These are phyloP conservation scores for Pichia scutulata DNA, from an alignment of 805 yeast species.

Conservation along the genomic window DNA sequence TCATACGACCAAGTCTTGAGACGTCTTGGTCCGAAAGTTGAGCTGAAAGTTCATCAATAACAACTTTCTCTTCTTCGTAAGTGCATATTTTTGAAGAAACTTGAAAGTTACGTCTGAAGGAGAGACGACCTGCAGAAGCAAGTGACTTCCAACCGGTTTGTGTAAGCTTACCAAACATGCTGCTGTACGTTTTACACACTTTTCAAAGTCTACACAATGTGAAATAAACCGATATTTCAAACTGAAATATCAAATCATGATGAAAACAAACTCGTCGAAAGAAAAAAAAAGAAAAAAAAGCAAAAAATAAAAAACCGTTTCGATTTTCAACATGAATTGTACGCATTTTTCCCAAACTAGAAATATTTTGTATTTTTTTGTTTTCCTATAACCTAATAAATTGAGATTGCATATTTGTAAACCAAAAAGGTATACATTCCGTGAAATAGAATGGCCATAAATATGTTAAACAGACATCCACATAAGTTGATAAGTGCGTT, in stretches of 20 bases:
- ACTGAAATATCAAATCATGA: neutral
- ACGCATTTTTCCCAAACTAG: neutral
- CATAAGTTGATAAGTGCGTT: neutral
- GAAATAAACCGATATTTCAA: neutral
- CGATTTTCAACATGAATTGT: neutral
- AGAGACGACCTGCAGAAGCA: constrained; percentile 1
- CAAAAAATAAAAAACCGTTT: neutral
- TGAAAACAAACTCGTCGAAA: neutral
- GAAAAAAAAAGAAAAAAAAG: neutral
- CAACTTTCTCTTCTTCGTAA: constrained; percentile 68
- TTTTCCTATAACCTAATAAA: neutral
- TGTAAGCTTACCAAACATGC: constrained; percentile 4
- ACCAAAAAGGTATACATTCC: neutral
- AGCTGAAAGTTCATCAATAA: constrained; percentile 50
- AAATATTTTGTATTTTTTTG: neutral
- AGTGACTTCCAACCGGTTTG: constrained; percentile 7
- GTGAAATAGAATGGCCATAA: neutral
- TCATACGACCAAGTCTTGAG: constrained; percentile 47
- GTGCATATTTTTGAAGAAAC: constrained; percentile 27
- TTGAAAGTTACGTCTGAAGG: constrained; percentile 27
- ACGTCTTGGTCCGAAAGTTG: constrained; percentile 45
- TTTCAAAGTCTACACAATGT: neutral
- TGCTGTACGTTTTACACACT: neutral
- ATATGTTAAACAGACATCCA: neutral
- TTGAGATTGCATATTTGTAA: constrained; percentile 1